Base-by-base conservation (phyloP, 495 filamentous ascomycete genomes). In the Tuber borchii region DNA sequence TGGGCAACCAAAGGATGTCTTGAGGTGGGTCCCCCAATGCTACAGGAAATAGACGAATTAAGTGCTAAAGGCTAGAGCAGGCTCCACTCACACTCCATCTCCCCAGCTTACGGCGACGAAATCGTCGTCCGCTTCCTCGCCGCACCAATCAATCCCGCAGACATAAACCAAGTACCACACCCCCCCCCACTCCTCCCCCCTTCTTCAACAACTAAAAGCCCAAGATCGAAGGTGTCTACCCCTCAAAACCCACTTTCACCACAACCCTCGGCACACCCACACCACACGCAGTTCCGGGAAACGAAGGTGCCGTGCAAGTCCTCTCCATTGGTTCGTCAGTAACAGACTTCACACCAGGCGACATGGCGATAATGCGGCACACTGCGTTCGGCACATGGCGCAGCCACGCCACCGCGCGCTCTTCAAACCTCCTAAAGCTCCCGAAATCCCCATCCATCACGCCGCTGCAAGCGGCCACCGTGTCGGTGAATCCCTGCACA, bases 221-320 rank as follows among this genome's bases (percentile, higher is more conserved):
- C 56, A n/a, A 92, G 83, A 91, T 98, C 83, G 94, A 99, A 86
- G 95, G 96, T 71, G 92, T 94, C n/a, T 99, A 99, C 87, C 93
- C 93, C 77, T 88, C 89, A 74, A 91, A 91, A 80, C 95, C 96
- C 0, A 82, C 86, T 46, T 93, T 97, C 84, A 88, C 89, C 43
- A 88, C 87, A 9, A 81, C 87, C 2, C 89, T 99, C 61, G 92
- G 93, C 65, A 97, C 94, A 0, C 51, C 87, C 65, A 83, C 87
- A 9, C 94, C 95, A 8, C 86, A 89, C 69, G 92, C 92, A 31
- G 90, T 94, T 6, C 90, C 85, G 70, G 96, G 95, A 14, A 97
- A 97, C 84, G 96, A 99, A 83, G 95, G 91, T 71, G 92, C 92
- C 31, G 95, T 97, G 78, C 93, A 97, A 84, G 90, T 98, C 12